Evolutionary conservation across 208 protist species (phyloP).

Genomic region (Phytomonas serpens): DNA sequence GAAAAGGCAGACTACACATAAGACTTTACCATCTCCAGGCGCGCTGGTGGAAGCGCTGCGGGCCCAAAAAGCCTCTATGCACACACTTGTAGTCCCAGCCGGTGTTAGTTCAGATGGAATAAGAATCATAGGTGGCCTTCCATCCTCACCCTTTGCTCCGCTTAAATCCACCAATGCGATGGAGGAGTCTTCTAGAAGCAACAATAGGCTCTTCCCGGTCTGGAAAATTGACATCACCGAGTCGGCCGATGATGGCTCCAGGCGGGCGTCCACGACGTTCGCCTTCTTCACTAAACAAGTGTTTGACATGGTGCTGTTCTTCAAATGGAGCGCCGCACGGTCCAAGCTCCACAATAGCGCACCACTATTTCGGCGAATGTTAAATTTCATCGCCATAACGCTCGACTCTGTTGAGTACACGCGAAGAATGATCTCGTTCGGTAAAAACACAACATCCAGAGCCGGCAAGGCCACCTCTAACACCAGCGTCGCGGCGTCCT

Average conservation of each 20-base stretch:
- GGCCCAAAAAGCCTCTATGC: conserved; percentile 62
- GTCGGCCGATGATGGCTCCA: conserved; percentile 28
- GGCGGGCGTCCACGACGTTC: conserved; percentile 52
- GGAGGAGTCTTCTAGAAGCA: conserved; percentile 60
- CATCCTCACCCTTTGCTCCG: conserved; percentile 29
- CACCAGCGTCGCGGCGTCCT: conserved; percentile 29
- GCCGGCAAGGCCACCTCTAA: conserved; percentile 56
- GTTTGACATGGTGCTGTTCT: conserved; percentile 13
- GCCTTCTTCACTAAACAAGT: conserved; percentile 37
- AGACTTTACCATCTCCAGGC: conserved; percentile 13
- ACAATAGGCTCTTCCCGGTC: conserved; percentile 58
- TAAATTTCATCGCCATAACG: conserved; percentile 53
- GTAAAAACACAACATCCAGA: conserved; percentile 29
- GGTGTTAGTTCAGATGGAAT: conserved; percentile 52
- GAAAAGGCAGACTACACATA: conserved; percentile 53
- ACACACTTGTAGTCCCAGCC: conserved; percentile 38
- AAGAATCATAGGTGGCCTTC: conserved; percentile 39
- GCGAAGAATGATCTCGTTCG: conserved; percentile 59
- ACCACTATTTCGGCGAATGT: conserved; percentile 48
- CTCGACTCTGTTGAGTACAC: conserved; percentile 44
- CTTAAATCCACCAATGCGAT: conserved; percentile 63
- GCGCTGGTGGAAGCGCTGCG: conserved; percentile 12
- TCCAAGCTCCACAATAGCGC: conserved; percentile 35
- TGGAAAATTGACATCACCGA: conserved; percentile 31
- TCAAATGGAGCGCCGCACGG: conserved; percentile 37